These are phyloP conservation scores for Umbelopsis vinacea DNA, from an alignment of 192 early-diverging fungal genomes.

Conservation along the genomic window DNA sequence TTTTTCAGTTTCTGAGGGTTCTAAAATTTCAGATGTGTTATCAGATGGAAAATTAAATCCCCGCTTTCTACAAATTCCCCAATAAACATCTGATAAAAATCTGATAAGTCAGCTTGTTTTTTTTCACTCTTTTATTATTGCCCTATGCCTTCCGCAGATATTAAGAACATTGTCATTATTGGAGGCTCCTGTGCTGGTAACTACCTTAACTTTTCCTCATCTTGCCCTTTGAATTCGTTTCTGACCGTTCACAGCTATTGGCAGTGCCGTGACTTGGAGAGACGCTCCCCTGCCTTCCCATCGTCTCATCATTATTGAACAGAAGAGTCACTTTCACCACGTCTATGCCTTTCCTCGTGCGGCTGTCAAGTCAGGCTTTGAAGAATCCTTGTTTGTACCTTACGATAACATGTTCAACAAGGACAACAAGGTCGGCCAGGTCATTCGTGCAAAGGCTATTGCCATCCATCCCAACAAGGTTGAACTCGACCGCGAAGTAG, in stretches of 20 bases:
- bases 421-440: slow-evolving; percentile 43
- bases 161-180: slow-evolving; percentile 48
- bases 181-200: slow-evolving; percentile 58
- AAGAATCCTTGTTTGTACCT: slow-evolving; percentile 63
- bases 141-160: neutral
- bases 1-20: neutral
- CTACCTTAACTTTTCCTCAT: neutral
- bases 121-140: neutral
- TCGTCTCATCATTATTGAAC: slow-evolving; percentile 61
- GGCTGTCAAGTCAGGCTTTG: slow-evolving; percentile 56
- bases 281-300: slow-evolving; percentile 47
- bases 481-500: slow-evolving; percentile 55
- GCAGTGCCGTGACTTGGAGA: slow-evolving; percentile 33
- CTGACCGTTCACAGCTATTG: slow-evolving; percentile 31
- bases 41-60: neutral
- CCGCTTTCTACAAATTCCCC: too few species aligned
- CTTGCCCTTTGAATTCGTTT: neutral
- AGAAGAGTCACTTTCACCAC: slow-evolving; percentile 61
- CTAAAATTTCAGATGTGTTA: neutral
- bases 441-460: slow-evolving; percentile 52
- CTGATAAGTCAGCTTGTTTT: neutral
- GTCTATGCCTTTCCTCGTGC: slow-evolving; percentile 70
- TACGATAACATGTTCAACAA: slow-evolving; percentile 50
- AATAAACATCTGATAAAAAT: neutral
- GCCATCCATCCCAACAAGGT: slow-evolving; percentile 51